Conservation (phyloP, 225 moss, liverwort and hornwort genomes). For the Pleurozium schreberi region DNA sequence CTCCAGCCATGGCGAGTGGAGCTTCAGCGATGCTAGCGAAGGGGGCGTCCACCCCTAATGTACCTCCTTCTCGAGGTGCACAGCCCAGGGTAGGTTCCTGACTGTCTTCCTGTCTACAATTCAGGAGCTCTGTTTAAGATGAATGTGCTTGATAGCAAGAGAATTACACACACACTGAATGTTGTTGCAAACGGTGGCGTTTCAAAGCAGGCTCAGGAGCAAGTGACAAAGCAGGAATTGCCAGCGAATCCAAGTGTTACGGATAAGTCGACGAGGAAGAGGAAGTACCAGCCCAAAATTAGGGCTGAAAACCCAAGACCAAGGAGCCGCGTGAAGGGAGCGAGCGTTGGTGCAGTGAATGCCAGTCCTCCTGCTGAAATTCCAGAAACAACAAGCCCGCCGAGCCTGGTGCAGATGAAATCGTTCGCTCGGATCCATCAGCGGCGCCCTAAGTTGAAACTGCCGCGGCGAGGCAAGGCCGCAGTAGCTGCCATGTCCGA, state of each 20-base stretch:
- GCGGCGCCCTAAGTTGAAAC: not conserved
- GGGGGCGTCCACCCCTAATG: not conserved
- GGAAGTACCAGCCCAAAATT: slow-evolving; percentile 21
- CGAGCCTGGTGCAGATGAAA: slow-evolving; percentile 5
- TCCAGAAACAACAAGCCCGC: not conserved
- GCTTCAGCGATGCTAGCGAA: not conserved
- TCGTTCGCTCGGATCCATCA: slow-evolving; percentile 6
- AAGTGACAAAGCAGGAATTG: not conserved
- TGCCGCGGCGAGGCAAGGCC: not conserved
- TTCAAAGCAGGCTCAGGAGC: not conserved
- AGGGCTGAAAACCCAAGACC: not conserved
- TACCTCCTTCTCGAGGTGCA: not conserved
- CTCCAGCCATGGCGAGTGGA: not conserved
- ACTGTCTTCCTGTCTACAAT: not conserved
- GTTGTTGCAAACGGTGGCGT: not conserved
- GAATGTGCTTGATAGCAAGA: not conserved
- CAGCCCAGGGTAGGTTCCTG: not conserved
- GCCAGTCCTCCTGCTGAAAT: not conserved
- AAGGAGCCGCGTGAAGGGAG: not conserved
- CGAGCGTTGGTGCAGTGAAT: not conserved
- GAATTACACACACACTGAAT: not conserved
- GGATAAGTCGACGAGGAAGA: slow-evolving; percentile 6
- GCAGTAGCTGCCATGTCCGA: not conserved
- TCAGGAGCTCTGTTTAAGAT: not conserved
- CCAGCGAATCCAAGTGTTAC: not conserved